Evolutionary conservation across 2,329 filamentous ascomycete species (phyloP).

Genomic region (Cercospora beticola): DNA sequence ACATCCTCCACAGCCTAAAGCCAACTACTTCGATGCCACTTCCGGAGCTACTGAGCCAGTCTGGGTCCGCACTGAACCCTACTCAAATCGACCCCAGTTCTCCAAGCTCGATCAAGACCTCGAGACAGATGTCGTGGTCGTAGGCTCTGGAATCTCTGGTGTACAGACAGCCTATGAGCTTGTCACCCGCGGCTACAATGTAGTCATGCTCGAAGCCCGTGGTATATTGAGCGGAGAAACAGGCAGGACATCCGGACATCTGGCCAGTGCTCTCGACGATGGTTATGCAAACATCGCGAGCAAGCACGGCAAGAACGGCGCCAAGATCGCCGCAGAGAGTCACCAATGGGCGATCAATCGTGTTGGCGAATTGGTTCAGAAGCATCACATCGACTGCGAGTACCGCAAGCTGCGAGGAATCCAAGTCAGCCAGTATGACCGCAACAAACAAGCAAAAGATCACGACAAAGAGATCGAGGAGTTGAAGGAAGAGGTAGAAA

Average conservation of each 20-base stretch:
- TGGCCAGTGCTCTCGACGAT: constrained; percentile 57
- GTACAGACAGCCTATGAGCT: constrained; percentile 56
- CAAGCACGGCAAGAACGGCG: constrained; percentile 54
- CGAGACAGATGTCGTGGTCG: constrained; percentile 51
- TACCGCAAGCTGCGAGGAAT: constrained; percentile 54
- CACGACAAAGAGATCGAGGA: constrained; percentile 49
- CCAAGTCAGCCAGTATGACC: constrained; percentile 52
- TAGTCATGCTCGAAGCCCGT: constrained; percentile 56
- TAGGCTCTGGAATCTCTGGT: constrained; percentile 56
- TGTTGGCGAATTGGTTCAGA: constrained; percentile 51
- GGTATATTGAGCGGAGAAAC: constrained; percentile 57
- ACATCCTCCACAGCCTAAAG: constrained; percentile 17
- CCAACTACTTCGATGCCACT: constrained; percentile 44
- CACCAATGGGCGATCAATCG: constrained; percentile 56
- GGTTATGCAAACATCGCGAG: constrained; percentile 53
- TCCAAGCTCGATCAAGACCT: constrained; percentile 46
- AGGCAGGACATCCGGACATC: constrained; percentile 55
- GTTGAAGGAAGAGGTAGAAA: constrained; percentile 48
- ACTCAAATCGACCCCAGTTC: constrained; percentile 47
- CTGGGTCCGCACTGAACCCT: constrained; percentile 54
- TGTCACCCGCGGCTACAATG: constrained; percentile 50
- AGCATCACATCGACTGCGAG: constrained; percentile 57
- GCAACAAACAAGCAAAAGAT: constrained; percentile 39
- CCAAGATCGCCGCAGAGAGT: constrained; percentile 53
- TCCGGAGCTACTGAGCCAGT: constrained; percentile 55